phyloP scores from a whole-genome alignment of 495 filamentous ascomycete genomes.

The Letharia columbiana region DNA sequence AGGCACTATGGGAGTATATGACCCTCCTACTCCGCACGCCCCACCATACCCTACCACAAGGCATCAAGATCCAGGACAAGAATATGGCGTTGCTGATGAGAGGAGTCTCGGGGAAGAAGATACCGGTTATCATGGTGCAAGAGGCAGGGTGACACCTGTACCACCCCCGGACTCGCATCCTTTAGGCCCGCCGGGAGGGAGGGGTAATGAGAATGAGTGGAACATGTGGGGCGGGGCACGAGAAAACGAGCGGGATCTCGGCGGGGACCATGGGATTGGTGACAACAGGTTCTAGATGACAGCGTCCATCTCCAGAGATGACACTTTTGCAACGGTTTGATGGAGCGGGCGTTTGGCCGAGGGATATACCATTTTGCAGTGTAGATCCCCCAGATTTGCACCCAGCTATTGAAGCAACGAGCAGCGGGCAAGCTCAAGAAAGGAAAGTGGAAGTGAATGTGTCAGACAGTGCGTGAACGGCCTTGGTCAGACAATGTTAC shows the following conservation, averaged over 20 bases:
- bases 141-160: conserved; percentile 7
- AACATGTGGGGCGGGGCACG: conserved; percentile 1
- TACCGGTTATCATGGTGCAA: conserved; percentile 18
- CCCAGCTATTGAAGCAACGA: not conserved
- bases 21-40: conserved; percentile 12
- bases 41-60: not conserved
- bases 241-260: conserved; percentile 18
- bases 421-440: not conserved
- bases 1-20: conserved; percentile 15
- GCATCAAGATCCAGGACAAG: not conserved
- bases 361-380: conserved; percentile 2
- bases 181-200: conserved; percentile 18
- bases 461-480: not conserved
- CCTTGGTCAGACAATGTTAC: not conserved
- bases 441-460: not conserved
- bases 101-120: conserved; percentile 18
- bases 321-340: not conserved
- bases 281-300: conserved; percentile 18
- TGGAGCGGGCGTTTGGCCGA: conserved; percentile 1
- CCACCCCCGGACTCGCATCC: conserved; percentile 21
- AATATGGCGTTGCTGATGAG: not conserved
- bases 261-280: conserved; percentile 18
- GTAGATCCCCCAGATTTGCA: not conserved
- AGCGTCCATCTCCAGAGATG: not conserved
- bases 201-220: not conserved